Evolutionary conservation across 2,329 filamentous ascomycete species (phyloP), one percentile per base, ranked within the genome.

Genomic region (Metarhizium album): DNA sequence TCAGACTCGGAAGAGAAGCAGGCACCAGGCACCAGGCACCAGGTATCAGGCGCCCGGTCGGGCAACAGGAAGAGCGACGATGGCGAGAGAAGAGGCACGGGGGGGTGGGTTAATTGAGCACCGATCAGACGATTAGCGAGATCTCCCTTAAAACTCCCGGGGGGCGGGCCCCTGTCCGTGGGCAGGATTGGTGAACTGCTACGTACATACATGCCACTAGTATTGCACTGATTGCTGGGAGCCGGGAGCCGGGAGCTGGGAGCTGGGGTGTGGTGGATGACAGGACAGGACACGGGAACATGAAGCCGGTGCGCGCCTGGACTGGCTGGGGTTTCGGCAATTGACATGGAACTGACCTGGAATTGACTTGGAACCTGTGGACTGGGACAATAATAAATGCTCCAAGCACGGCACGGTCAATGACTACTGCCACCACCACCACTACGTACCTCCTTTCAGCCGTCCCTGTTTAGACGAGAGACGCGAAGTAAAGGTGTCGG

Each of bases 71-170:
- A 23, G 24, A 13, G 27, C 3, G 43, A n/a, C n/a, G n/a, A n/a
- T n/a, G n/a, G n/a, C n/a, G n/a, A n/a, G n/a, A n/a, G n/a, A n/a
- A n/a, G n/a, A 13, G 43, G 4, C 22, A 38, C 47, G 22, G 37
- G 16, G 16, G 37, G 5, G 16, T 40, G 48, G n/a, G 42, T 14
- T 27, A 47, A 51, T 47, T 43, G 38, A 27, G 29, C 48, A 47
- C 14, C 33, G 11, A 43, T 33, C 16, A 27, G 18, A 53, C 48
- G 53, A 56, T 58, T 57, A 57, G 56, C 56, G 55, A 58, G 54
- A 57, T 53, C 52, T 54, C 45, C 53, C 53, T 53, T 29, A 9
- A 29, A 29, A 9, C 27, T 6, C 7, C 27, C 11, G 27, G 27
- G 7, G 27, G 27, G 27, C 7, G 11, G 27, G 11, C 27, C 27